Conservation (phyloP, 164 flowering plant species). For the Annona squamosa region DNA sequence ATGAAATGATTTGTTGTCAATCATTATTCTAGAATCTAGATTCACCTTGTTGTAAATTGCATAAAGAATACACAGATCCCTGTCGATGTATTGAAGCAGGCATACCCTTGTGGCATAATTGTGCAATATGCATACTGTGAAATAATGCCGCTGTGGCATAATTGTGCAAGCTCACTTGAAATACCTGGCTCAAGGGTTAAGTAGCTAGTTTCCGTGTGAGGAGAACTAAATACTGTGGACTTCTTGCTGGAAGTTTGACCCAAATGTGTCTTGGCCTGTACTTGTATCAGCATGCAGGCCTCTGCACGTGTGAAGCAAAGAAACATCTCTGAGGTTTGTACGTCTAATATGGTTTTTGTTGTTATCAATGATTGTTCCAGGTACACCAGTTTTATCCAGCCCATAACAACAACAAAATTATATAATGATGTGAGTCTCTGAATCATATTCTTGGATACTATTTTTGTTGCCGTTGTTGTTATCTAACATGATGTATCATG, state of each 20-base stretch:
- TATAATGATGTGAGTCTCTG: conserved; percentile 66
- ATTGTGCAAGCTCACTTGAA: background rate
- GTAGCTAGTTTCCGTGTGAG: background rate
- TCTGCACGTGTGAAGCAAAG: background rate
- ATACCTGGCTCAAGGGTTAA: background rate
- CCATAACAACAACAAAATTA: conserved; percentile 79
- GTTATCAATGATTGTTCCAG: conserved; percentile 30
- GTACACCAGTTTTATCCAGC: conserved; percentile 96
- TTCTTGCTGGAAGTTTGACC: background rate
- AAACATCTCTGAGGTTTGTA: too few relatives aligned
- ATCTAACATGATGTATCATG: conserved; percentile 3
- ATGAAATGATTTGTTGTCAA: too few relatives aligned
- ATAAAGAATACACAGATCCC: too few relatives aligned
- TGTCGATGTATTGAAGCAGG: background rate
- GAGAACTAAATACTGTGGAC: background rate
- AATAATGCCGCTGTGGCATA: too few relatives aligned
- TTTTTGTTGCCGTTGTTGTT: background rate
- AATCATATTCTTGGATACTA: conserved; percentile 4
- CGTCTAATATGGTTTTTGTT: background rate
- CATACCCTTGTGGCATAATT: background rate
- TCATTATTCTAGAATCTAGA: too few relatives aligned
- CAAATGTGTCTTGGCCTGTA: background rate
- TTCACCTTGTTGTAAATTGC: too few relatives aligned
- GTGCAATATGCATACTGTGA: too few relatives aligned
- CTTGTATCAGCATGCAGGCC: background rate